Base-by-base conservation (phyloP, 371 early-diverging fungal species). In the Haplosporangium sp. region DNA sequence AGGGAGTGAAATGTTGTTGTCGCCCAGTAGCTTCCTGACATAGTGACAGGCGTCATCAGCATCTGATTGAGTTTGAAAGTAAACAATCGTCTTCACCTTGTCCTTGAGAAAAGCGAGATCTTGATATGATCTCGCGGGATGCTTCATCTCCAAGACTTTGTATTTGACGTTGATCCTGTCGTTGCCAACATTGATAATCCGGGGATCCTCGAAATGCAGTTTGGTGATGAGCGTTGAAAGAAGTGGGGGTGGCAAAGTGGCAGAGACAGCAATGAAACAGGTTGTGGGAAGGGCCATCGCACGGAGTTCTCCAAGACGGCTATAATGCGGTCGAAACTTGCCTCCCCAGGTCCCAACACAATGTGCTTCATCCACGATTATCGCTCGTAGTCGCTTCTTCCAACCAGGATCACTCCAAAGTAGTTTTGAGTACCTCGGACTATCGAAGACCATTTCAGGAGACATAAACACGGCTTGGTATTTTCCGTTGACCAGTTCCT, bases 401-500 rank as follows among this genome's bases (percentile, higher is more conserved):
- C 55, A 55, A 12, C 10, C 5, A 11, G 21, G 5, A 1, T 55
- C 38, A 0, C 37, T 2, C 55, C 55, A 55, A 23, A 38, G 37
- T 12, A 21, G 21, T 18, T 37, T 55, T 23, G 29, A 23, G 12
- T 5, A 13, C 29, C 29, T 29, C 13, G 14, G 14, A 1, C 21
- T 21, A 2, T 55, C 55, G 11, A 55, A 23, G 11, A 55, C 6
- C 37, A 55, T 55, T 37, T 55, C 55, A 13, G 55, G 55, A 12
- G 55, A 55, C 29, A 55, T 23, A 55, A 55, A 55, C 0, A 55
- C 29, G 21, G 55, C 55, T 55, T 37, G 23, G 38, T 37, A 55
- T 11, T 13, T 18, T 6, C 38, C 55, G 0, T 37, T 37, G 55
- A 38, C 1, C 12, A 38, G 11, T 12, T 37, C 4, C 29, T 29